phyloP scores from a whole-genome alignment of 345 rosid species.

The Arabidopsis thaliana region DNA sequence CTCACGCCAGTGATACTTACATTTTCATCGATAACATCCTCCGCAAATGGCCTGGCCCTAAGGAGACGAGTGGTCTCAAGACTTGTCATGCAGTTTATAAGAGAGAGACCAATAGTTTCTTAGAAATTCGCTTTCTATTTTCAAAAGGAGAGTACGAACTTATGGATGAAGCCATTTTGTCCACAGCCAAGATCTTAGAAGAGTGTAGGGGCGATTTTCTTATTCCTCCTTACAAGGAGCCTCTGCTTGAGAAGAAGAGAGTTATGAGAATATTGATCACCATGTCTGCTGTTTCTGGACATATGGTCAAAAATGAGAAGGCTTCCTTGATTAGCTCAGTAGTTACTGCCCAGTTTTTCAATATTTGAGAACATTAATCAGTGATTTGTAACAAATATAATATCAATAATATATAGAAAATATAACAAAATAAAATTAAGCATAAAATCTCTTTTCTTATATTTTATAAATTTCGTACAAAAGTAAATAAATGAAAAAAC shows the following conservation, averaged over 20 bases:
- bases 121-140: neutral
- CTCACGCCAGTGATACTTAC: slow-evolving; percentile 26
- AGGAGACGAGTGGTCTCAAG: slow-evolving; percentile 1
- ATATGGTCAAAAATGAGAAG: slow-evolving; percentile 4
- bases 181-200: slow-evolving; percentile 16
- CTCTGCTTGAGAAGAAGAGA: slow-evolving; percentile 26
- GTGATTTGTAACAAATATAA: slow-evolving; percentile 6
- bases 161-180: slow-evolving; percentile 19
- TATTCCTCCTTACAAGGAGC: slow-evolving; percentile 23
- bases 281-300: slow-evolving; percentile 35
- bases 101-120: slow-evolving; percentile 6
- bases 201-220: slow-evolving; percentile 17
- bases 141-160: neutral
- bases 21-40: slow-evolving; percentile 29
- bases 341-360: neutral
- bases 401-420: neutral
- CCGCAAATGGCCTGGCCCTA: neutral
- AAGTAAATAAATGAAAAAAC: neutral
- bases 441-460: neutral
- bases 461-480: neutral
- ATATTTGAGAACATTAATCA: neutral
- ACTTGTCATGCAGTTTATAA: slow-evolving; percentile 24
- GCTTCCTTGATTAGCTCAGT: slow-evolving; percentile 17
- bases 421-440: neutral
- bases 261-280: slow-evolving; percentile 38